Conservation (phyloP, 2,329 filamentous ascomycete genomes). For the Claviceps fusiformis region DNA sequence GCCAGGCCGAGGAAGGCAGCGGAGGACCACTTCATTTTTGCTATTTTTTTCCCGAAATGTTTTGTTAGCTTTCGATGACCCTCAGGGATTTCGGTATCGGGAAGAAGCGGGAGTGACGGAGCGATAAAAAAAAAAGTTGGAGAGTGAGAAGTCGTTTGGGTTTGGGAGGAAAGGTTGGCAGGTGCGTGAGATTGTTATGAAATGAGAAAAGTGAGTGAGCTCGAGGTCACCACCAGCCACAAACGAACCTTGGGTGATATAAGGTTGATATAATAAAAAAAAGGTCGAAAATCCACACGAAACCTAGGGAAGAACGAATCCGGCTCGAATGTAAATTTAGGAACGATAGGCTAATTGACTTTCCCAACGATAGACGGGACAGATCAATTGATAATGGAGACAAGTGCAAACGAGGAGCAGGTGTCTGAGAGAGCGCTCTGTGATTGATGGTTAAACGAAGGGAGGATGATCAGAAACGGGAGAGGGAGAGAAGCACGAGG, state of each 20-base stretch:
- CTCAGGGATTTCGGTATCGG: not conserved
- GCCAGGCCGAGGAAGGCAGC: conserved; percentile 24
- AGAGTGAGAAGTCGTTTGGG: too few species aligned
- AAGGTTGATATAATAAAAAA: not conserved
- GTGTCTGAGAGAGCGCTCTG: conserved; percentile 6
- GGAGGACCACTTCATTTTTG: conserved; percentile 23
- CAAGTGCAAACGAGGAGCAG: conserved; percentile 4
- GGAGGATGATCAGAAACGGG: not conserved
- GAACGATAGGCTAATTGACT: conserved; percentile 5
- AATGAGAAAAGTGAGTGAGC: not conserved
- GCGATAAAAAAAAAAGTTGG: too few species aligned
- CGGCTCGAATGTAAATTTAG: not conserved
- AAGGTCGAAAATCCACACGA: not conserved
- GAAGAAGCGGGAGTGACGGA: too few species aligned
- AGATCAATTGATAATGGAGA: conserved; percentile 16
- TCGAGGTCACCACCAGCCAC: not conserved
- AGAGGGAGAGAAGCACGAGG: not conserved
- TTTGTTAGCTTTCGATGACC: not conserved
- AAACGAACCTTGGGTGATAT: conserved; percentile 4
- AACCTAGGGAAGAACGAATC: not conserved
- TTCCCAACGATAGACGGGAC: conserved; percentile 18
- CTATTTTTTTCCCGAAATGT: not conserved
- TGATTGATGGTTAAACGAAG: not conserved
- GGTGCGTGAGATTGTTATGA: not conserved
- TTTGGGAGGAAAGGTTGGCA: not conserved